Base-by-base conservation (phyloP, 2,329 filamentous ascomycete species). In the Ceratocystiopsis brevicomis region DNA sequence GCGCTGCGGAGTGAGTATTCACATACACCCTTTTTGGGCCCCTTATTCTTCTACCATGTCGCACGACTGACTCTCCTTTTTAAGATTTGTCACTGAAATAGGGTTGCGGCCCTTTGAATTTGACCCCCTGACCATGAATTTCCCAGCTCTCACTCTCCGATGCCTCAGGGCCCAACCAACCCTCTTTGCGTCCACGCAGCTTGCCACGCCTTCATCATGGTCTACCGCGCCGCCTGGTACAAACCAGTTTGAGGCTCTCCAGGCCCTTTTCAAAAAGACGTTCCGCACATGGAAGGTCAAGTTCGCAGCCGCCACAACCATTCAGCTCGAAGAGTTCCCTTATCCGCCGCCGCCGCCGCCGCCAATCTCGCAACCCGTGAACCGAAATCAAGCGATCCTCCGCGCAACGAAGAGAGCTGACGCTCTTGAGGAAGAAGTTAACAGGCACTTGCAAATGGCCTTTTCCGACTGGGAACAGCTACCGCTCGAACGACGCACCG, bases 121-220 rank as follows among this genome's bases (percentile, higher is more conserved):
- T 61, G 83, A 95, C 51, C 81, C 88, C 33, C 73, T 87, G 47
- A 69, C 81, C 6, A 75, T 93, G 56, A 85, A 85, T 47, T 95
- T 94, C 53, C 85, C 87, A 8, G 78, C 81, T 8, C 69, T 96
- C 37, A 85, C 80, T 34, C 71, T 95, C 12, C 82, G 81, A 49
- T 79, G 88, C 50, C 73, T 96, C 1, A 75, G 81, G 34, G 69
- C 82, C 11, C 85, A 87, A 3, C 78, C 83, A 4, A 90, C 84
- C 0, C 67, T 95, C 8, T 88, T 87, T 61, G 81, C 83, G 11
- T 73, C 78, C 1, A 83, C 79, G 8, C 84, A 86, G 30, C 80
- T 92, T 53, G 68, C 85, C 2, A 84, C 80, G 0, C 67, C 74
- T 17, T 74, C 78, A 3, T 90, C 84, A 0, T 94, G 88, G 76